Conservation (phyloP, 306 rosid species). For the Mimosa pudica region DNA sequence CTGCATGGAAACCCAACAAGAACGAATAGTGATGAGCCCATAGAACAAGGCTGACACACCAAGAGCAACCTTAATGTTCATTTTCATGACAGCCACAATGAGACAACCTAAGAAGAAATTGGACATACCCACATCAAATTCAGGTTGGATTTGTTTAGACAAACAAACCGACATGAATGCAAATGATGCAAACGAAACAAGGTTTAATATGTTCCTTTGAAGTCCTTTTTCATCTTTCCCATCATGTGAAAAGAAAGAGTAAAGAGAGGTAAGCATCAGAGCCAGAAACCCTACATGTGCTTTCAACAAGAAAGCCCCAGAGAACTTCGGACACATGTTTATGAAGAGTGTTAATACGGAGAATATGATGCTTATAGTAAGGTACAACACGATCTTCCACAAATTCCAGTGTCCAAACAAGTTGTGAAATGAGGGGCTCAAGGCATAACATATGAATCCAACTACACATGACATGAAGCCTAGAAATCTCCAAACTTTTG, state of each 20-base stretch:
- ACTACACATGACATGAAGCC: slow-evolving; percentile 31
- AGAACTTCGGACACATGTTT: neutral
- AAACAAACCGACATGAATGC: slow-evolving; percentile 27
- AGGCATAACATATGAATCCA: slow-evolving; percentile 24
- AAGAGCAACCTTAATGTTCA: slow-evolving; percentile 15
- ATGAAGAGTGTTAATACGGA: slow-evolving; percentile 1
- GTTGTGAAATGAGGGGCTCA: slow-evolving; percentile 14
- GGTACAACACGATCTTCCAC: slow-evolving; percentile 7
- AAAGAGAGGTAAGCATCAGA: slow-evolving; percentile 11
- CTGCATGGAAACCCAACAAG: neutral
- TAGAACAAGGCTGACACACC: neutral
- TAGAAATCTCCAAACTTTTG: neutral
- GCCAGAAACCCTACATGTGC: slow-evolving; percentile 12
- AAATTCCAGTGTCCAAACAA: slow-evolving; percentile 19
- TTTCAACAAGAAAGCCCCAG: slow-evolving; percentile 11
- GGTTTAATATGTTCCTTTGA: neutral
- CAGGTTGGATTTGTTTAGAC: slow-evolving; percentile 27
- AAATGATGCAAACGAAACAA: slow-evolving; percentile 2
- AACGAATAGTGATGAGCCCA: neutral
- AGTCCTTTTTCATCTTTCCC: neutral
- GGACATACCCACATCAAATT: slow-evolving; percentile 22
- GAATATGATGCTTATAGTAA: neutral
- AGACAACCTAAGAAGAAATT: slow-evolving; percentile 30
- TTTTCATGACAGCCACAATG: slow-evolving; percentile 16
- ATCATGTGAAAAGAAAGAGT: neutral